These are phyloP conservation scores for Termitomyces sp. DNA, from an alignment of 768 basidiomycete species.

Conservation along the genomic window DNA sequence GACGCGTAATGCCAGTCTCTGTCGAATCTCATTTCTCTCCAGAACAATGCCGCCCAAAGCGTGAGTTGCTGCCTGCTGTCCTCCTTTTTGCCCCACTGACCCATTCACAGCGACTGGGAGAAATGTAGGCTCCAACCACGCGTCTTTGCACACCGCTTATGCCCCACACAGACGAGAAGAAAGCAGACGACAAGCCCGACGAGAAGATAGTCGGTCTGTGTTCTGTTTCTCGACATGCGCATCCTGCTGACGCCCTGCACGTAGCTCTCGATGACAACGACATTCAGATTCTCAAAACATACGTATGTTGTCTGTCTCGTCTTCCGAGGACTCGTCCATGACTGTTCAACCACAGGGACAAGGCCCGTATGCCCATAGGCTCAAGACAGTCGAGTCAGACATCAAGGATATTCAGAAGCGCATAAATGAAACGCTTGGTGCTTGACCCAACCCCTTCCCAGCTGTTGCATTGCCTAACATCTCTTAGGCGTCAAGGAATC, in stretches of 20 bases:
- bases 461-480: neutral
- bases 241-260: constrained; percentile 10
- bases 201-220: constrained; percentile 86
- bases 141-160: constrained; percentile 4
- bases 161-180: constrained; percentile 70
- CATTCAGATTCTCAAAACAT: constrained; percentile 98
- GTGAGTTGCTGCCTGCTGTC: constrained; percentile 49
- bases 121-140: constrained; percentile 65
- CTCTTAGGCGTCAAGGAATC: constrained; percentile 89
- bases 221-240: neutral
- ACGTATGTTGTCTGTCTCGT: constrained; percentile 51
- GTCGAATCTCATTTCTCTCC: constrained; percentile 18
- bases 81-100: constrained; percentile 16
- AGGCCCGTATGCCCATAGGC: constrained; percentile 89
- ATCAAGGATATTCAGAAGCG: constrained; percentile 96
- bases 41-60: constrained; percentile 88
- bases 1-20: constrained; percentile 33
- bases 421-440: constrained; percentile 96
- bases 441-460: constrained; percentile 14
- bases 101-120: constrained; percentile 83
- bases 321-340: neutral
- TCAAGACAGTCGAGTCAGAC: constrained; percentile 89
- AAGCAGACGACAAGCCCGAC: constrained; percentile 81
- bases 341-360: constrained; percentile 69
- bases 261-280: constrained; percentile 95